Percentiles rank a stretch among this genome's conserved stretches.
These are phyloP conservation scores for Echinochloa phyllopogon DNA, from an alignment of 176 grass and related monocot genomes.

Conservation along the genomic window DNA sequence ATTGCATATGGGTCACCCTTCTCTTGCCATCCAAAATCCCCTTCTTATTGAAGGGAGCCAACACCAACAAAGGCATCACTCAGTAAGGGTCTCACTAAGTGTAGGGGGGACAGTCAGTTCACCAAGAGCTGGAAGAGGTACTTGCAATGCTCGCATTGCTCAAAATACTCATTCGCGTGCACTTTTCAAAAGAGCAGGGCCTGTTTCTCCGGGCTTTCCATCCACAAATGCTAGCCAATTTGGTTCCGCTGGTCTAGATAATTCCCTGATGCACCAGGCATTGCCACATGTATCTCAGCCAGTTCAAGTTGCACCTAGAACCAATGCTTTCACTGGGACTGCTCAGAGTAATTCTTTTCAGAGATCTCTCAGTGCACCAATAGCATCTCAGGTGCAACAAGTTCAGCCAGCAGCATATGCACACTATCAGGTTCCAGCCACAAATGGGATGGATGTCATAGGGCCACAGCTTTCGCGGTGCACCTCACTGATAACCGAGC, in stretches of 20 bases:
- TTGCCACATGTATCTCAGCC: slow-evolving; percentile 38
- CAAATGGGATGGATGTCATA: slow-evolving; percentile 32
- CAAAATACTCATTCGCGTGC: slow-evolving; percentile 46
- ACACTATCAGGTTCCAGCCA: slow-evolving; percentile 21
- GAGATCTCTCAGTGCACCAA: slow-evolving; percentile 60
- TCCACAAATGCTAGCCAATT: slow-evolving; percentile 39
- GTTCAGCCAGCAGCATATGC: slow-evolving; percentile 26
- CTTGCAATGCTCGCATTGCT: slow-evolving; percentile 12
- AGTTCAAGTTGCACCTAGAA: slow-evolving; percentile 36
- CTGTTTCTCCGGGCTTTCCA: slow-evolving; percentile 34
- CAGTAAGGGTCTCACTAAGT: slow-evolving; percentile 51
- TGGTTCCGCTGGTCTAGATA: slow-evolving; percentile 34
- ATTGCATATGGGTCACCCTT: slow-evolving; percentile 27
- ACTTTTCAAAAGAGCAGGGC: slow-evolving; percentile 57
- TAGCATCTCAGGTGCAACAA: slow-evolving; percentile 45
- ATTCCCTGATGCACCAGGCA: slow-evolving; percentile 42
- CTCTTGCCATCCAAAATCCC: slow-evolving; percentile 31
- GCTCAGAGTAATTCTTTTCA: slow-evolving; percentile 44
- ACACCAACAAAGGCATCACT: slow-evolving; percentile 43
- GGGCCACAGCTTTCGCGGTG: slow-evolving; percentile 35
- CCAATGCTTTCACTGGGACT: slow-evolving; percentile 31
- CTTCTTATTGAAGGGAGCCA: slow-evolving; percentile 37
- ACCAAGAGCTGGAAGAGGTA: slow-evolving; percentile 42
- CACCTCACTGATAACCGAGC: slow-evolving; percentile 37
- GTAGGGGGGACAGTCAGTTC: slow-evolving; percentile 25